Evolutionary conservation across 495 filamentous ascomycete species (phyloP).

Genomic region (Lasiosphaeris hirsuta): DNA sequence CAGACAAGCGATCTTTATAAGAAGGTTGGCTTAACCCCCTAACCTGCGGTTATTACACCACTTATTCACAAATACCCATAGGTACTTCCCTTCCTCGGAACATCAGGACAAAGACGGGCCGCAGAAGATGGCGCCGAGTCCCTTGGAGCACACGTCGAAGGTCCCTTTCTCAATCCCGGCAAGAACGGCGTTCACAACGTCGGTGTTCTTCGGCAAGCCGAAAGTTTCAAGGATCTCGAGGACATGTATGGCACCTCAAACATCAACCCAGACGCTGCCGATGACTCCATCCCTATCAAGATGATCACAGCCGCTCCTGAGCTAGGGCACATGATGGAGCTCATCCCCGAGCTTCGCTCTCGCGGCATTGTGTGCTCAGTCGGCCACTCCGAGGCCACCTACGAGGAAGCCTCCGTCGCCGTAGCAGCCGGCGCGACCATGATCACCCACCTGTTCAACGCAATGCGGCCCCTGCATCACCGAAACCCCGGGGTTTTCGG

Average conservation of each 20-base stretch:
- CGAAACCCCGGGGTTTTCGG: constrained; percentile 83
- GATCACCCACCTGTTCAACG: constrained; percentile 90
- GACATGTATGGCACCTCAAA: constrained; percentile 68
- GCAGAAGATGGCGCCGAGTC: constrained; percentile 68
- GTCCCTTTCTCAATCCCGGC: constrained; percentile 69
- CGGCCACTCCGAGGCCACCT: constrained; percentile 79
- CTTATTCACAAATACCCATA: constrained; percentile 19
- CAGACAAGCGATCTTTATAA: constrained; percentile 67
- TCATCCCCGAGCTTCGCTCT: constrained; percentile 58
- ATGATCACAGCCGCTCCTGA: constrained; percentile 83
- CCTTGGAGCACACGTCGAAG: constrained; percentile 81
- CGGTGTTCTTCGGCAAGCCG: constrained; percentile 56
- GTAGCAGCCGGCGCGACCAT: constrained; percentile 70
- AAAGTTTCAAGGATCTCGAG: constrained; percentile 56
- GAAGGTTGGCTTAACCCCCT: constrained; percentile 30
- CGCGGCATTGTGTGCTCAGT: constrained; percentile 68
- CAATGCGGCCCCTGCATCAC: constrained; percentile 81
- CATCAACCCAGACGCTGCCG: constrained; percentile 36
- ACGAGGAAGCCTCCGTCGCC: constrained; percentile 65
- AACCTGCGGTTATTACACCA: neutral
- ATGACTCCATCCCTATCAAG: constrained; percentile 49
- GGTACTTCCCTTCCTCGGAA: constrained; percentile 70
- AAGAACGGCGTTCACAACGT: constrained; percentile 73
- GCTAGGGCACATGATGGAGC: constrained; percentile 56
- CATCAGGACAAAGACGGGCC: constrained; percentile 52